These are phyloP conservation scores for Alternaria infectoria DNA, from an alignment of 2,329 filamentous ascomycete species.

Conservation along the genomic window DNA sequence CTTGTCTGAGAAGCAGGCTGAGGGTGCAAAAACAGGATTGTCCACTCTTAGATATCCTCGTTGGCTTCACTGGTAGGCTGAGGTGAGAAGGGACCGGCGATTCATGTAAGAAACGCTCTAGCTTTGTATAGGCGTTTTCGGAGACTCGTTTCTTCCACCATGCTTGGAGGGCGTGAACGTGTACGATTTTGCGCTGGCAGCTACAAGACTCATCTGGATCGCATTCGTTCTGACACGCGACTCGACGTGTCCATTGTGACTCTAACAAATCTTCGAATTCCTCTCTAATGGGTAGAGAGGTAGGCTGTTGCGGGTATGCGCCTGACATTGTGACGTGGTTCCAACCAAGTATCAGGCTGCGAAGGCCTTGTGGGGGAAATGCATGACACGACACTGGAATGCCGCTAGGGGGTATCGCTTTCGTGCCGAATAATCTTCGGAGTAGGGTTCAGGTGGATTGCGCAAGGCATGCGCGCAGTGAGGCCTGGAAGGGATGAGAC, in stretches of 20 bases:
- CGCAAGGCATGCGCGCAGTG: background rate
- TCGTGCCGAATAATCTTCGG: too few species aligned
- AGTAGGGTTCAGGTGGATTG: too few species aligned
- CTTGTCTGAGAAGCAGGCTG: background rate
- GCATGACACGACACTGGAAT: background rate
- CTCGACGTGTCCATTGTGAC: background rate
- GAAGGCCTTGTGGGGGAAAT: background rate
- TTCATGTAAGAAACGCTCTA: background rate
- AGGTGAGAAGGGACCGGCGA: background rate
- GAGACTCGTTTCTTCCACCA: slow-evolving; percentile 11
- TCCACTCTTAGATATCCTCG: rapidly evolving
- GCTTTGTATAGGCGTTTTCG: background rate
- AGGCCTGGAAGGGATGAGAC: rapidly evolving
- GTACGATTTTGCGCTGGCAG: slow-evolving; percentile 10
- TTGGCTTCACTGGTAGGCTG: background rate
- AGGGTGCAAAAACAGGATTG: background rate
- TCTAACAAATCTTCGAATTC: background rate
- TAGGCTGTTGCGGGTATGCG: too few species aligned
- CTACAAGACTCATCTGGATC: background rate
- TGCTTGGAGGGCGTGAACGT: slow-evolving; percentile 9
- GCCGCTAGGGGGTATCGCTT: too few species aligned
- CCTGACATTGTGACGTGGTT: slow-evolving; percentile 8
- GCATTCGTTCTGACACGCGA: slow-evolving; percentile 2
- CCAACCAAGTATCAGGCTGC: slow-evolving; percentile 7
- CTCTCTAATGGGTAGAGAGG: background rate